These are phyloP conservation scores for Lathyrus oleraceus DNA, from an alignment of 306 rosid species.

Conservation along the genomic window DNA sequence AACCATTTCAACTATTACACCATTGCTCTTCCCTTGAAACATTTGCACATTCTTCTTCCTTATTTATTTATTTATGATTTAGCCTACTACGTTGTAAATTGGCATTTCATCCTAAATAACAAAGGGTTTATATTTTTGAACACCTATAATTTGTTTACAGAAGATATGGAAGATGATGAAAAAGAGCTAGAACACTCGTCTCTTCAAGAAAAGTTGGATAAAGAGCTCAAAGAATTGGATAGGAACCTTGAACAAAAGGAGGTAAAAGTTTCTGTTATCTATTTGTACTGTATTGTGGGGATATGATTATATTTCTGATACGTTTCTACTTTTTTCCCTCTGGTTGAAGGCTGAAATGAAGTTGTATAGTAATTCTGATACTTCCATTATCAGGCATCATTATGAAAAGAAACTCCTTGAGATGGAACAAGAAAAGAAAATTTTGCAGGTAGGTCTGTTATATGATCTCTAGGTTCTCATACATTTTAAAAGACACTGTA, in stretches of 20 bases:
- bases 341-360: slow-evolving; percentile 90
- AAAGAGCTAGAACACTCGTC: slow-evolving; percentile 92
- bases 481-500: slow-evolving; percentile 9
- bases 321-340: slow-evolving; percentile 24
- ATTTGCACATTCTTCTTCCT: neutral
- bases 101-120: slow-evolving; percentile 6
- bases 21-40: neutral
- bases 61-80: slow-evolving; percentile 5
- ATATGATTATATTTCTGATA: slow-evolving; percentile 12
- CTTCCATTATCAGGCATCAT: slow-evolving; percentile 78
- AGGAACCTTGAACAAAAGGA: slow-evolving; percentile 89
- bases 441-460: slow-evolving; percentile 66
- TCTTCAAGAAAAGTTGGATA: slow-evolving; percentile 80
- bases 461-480: neutral
- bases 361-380: slow-evolving; percentile 55
- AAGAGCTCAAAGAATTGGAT: slow-evolving; percentile 89
- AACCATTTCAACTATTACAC: neutral
- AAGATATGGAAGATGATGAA: slow-evolving; percentile 64
- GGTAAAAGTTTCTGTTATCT: slow-evolving; percentile 46
- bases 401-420: slow-evolving; percentile 69
- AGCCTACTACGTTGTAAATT: slow-evolving; percentile 6
- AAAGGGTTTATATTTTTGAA: neutral
- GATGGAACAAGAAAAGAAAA: slow-evolving; percentile 86
- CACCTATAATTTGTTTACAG: slow-evolving; percentile 43
- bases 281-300: slow-evolving; percentile 7